Evolutionary conservation across 257 asterid species (phyloP), one percentile per base, ranked within the genome.

Genomic region (Nicotiana sylvestris): DNA sequence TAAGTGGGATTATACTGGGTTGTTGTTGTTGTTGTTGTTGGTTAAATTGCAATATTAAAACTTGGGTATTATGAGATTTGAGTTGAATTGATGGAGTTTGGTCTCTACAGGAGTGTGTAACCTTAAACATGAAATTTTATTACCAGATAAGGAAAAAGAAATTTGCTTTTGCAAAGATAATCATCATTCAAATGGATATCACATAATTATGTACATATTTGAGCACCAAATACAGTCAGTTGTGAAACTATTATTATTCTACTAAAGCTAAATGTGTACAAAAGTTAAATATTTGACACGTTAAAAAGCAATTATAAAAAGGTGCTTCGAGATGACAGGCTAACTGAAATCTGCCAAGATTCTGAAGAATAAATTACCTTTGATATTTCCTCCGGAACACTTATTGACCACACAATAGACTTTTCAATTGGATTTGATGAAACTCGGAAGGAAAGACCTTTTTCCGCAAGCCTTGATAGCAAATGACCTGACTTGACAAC

Each of bases 401-500:
- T 87, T 93, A 94, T 94, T 58, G 89, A 87, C 99, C 98, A 96
- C 30, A 91, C 60, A 83, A 96, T 92, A 81, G 98, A 88, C 83
- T 91, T 90, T 86, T 89, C 95, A 21, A 94, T 77, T 29, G 97
- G 95, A 83, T 96, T 96, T 55, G 99, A 89, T 17, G 89, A 89
- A 85, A 94, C 82, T 32, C 90, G 98, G 85, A 86, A 93, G 83
- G 97, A 86, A 84, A 96, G 87, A 67, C 93, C 93, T 83, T 91
- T 96, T 72, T 94, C 99, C 9, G 92, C 91, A 87, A 94, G 89
- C 90, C 98, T 91, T 68, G 97, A 89, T 77, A 96, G 95, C 84
- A 96, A 86, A 86, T 90, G 91, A 86, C 99, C 99, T 94, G 80
- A 84, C 85, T 88, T 87, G 86, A 78, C 80, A 72, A 46, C 37